Evolutionary conservation across 306 rosid genomes (phyloP), one percentile per base, ranked within the genome.

Genomic region (Acacia crassicarpa): DNA sequence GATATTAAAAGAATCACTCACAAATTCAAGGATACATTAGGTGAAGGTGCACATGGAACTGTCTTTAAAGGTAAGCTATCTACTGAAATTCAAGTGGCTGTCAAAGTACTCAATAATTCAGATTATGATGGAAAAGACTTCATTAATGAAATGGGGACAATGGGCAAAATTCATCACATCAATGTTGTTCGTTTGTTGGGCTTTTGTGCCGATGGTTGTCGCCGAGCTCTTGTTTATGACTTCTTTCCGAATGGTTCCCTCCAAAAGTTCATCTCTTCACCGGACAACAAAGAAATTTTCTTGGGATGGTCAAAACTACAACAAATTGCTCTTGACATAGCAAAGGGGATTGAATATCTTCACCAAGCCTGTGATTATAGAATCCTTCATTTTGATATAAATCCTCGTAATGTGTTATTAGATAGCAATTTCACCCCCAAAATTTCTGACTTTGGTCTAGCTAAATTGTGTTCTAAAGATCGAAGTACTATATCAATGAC

Each of bases 1-100:
- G 91, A 85, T 68, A 15, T 88, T 17, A 84, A 83, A 82, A 81
- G 83, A 77, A 84, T 86, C 16, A 85, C 91, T 19, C 53, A 75
- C 33, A 65, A 72, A 8, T 84, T 87, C 44, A 76, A 56, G 1
- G 86, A 87, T 12, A 61, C 77, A 17, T 44, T 84, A 40, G 88
- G 89, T 3, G 71, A 77, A 72, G 82, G 88, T 13, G 71, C 87
- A 9, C 79, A 83, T 40, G 90, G 86, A 15, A 44, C 77, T 9
- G 84, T 84, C 0, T 84, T 81, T 38, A 83, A 76, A 72, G 87
- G 89, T 10, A 80, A 77, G 72, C 65, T 83, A 12, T 80, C 81
- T 0, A 22, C 20, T 62, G 78, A 87, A 46, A 73, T 83, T 10
- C 0, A 27, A 0, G 84, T 84, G 5, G 90, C 82, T 1, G 82